Evolutionary conservation across 176 grass and related monocot genomes (phyloP).

Genomic region (Guadua angustifolia): DNA sequence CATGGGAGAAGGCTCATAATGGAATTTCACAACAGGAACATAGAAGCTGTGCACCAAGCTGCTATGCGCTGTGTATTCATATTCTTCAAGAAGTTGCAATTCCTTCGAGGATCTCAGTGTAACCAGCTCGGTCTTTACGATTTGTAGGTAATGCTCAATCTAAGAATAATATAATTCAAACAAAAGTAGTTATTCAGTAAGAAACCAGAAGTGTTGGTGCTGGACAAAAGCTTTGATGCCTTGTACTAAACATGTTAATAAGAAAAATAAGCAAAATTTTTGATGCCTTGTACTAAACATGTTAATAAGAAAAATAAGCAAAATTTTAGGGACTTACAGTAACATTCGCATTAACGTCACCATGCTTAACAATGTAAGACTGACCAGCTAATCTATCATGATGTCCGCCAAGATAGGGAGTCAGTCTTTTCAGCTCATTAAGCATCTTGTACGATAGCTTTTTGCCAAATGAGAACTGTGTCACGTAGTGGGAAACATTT

Average conservation of each 20-base stretch:
- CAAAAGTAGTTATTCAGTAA: slow-evolving; percentile 22
- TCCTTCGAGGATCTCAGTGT: slow-evolving; percentile 62
- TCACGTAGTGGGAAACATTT: slow-evolving; percentile 91
- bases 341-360: slow-evolving; percentile 76
- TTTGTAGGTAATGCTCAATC: slow-evolving; percentile 99
- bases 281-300: slow-evolving; percentile 7
- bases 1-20: slow-evolving; percentile 97
- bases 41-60: slow-evolving; percentile 92
- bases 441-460: slow-evolving; percentile 65
- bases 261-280: slow-evolving; percentile 28
- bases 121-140: slow-evolving; percentile 87
- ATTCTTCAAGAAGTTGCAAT: slow-evolving; percentile 86
- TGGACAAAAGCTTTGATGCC: slow-evolving; percentile 22
- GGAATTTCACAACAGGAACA: slow-evolving; percentile 93
- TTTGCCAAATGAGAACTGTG: slow-evolving; percentile 92
- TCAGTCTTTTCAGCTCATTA: slow-evolving; percentile 75
- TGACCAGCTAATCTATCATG: slow-evolving; percentile 82
- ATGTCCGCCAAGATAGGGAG: slow-evolving; percentile 71
- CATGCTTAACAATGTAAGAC: slow-evolving; percentile 68
- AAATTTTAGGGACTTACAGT: slow-evolving; percentile 65
- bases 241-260: background rate
- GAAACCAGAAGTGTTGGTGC: slow-evolving; percentile 9
- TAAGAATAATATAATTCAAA: slow-evolving; percentile 54
- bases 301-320: background rate
- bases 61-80: slow-evolving; percentile 97